Conservation (phyloP, 306 rosid species). For the Biancaea sappan region DNA sequence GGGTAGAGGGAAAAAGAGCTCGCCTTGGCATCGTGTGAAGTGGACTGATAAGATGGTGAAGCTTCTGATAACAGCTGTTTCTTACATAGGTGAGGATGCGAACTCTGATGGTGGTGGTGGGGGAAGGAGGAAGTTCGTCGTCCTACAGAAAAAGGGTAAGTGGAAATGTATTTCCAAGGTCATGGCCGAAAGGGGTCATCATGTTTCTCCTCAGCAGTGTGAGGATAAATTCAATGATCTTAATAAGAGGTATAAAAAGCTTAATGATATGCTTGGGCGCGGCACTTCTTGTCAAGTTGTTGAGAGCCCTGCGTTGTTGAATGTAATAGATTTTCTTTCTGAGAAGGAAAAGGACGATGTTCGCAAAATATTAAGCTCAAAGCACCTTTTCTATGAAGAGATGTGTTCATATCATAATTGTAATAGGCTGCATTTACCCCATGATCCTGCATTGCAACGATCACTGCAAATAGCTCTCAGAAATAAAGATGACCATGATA, state of each 20-base stretch:
- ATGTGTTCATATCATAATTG: slow-evolving; percentile 95
- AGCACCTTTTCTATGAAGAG: slow-evolving; percentile 91
- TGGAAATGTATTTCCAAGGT: slow-evolving; percentile 92
- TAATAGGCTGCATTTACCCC: slow-evolving; percentile 86
- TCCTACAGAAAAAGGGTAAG: slow-evolving; percentile 87
- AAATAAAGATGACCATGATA: slow-evolving; percentile 73
- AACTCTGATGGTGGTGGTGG: slow-evolving; percentile 49
- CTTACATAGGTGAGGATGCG: slow-evolving; percentile 77
- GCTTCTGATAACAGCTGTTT: slow-evolving; percentile 89
- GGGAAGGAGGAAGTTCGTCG: slow-evolving; percentile 69
- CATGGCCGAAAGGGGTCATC: slow-evolving; percentile 90
- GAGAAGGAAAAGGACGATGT: slow-evolving; percentile 93
- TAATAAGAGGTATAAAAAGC: slow-evolving; percentile 88
- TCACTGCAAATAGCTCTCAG: slow-evolving; percentile 82
- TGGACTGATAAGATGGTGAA: slow-evolving; percentile 95
- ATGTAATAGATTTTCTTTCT: slow-evolving; percentile 55
- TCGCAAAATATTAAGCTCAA: slow-evolving; percentile 83
- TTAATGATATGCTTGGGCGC: slow-evolving; percentile 87
- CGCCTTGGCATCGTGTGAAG: slow-evolving; percentile 90
- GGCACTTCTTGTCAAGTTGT: slow-evolving; percentile 95
- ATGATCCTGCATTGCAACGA: slow-evolving; percentile 82
- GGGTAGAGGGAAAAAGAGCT: slow-evolving; percentile 73
- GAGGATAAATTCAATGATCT: slow-evolving; percentile 98
- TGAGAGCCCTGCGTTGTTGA: slow-evolving; percentile 77
- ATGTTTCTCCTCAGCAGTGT: slow-evolving; percentile 96